Percentiles rank a stretch among this genome's conserved stretches.
Conservation (phyloP, 2,329 filamentous ascomycete species). For the Venturia carpophila region DNA sequence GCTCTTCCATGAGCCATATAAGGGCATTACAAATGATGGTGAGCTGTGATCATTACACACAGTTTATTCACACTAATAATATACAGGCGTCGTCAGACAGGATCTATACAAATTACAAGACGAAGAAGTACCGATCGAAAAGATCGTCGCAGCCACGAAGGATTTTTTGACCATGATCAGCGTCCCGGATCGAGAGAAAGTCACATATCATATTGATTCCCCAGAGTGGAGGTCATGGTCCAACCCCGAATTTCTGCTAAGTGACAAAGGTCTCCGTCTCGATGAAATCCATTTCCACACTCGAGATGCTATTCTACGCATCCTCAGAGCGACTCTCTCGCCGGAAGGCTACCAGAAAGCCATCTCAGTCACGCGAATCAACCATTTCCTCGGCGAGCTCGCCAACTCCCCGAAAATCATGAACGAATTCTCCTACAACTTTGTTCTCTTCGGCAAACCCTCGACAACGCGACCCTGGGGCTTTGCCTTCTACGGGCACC, state of each 20-base stretch:
- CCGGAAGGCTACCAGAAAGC: conserved; percentile 66
- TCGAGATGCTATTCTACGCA: conserved; percentile 41
- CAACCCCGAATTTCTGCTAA: conserved; percentile 66
- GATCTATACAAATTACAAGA: conserved; percentile 54
- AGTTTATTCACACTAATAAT: conserved; percentile 11
- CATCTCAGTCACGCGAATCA: conserved; percentile 61
- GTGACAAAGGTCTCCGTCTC: conserved; percentile 60
- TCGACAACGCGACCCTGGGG: conserved; percentile 57
- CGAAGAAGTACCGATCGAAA: conserved; percentile 52
- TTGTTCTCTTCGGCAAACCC: conserved; percentile 60
- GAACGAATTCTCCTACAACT: conserved; percentile 72
- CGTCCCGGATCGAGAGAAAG: conserved; percentile 40
- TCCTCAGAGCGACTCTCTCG: conserved; percentile 54
- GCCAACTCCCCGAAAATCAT: conserved; percentile 54
- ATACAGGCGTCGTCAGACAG: conserved; percentile 42
- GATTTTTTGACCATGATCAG: conserved; percentile 41
- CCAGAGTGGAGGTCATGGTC: conserved; percentile 64
- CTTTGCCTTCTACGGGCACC: conserved; percentile 69
- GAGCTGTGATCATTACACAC: neutral
- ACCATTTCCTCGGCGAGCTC: conserved; percentile 65
- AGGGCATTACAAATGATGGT: conserved; percentile 63
- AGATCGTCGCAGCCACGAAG: conserved; percentile 48
- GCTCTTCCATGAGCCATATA: conserved; percentile 54
- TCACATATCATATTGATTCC: conserved; percentile 57
- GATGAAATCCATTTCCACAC: conserved; percentile 47